phyloP scores from a whole-genome alignment of 441 rosid species.

The Viola pubescens region DNA sequence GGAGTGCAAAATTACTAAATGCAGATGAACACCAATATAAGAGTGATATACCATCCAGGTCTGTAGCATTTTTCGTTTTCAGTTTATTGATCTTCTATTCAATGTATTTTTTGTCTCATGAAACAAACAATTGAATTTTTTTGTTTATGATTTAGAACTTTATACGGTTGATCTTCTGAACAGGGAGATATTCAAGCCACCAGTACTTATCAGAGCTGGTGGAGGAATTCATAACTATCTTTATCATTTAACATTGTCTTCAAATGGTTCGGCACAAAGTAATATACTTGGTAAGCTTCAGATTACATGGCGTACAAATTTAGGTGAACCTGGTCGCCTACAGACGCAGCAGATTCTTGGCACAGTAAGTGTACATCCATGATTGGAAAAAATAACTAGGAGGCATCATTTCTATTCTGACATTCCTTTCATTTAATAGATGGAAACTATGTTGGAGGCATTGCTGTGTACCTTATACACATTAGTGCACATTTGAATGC shows the following conservation, averaged over 20 bases:
- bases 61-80: slow-evolving; percentile 4
- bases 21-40: slow-evolving; percentile 41
- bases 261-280: slow-evolving; percentile 42
- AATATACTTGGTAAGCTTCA: slow-evolving; percentile 91
- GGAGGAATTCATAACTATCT: slow-evolving; percentile 90
- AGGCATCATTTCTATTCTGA: slow-evolving; percentile 2
- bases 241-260: slow-evolving; percentile 49
- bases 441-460: background rate
- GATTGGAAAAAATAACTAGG: background rate
- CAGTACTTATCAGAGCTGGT: slow-evolving; percentile 76
- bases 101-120: slow-evolving; percentile 6
- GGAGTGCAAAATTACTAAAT: slow-evolving; percentile 61
- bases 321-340: slow-evolving; percentile 96
- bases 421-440: background rate
- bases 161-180: slow-evolving; percentile 17
- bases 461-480: no score
- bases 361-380: slow-evolving; percentile 43
- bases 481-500: no score
- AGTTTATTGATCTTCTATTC: no score
- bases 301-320: slow-evolving; percentile 93
- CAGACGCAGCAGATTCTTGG: slow-evolving; percentile 97
- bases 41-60: slow-evolving; percentile 41
- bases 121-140: background rate
- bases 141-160: slow-evolving; percentile 2
- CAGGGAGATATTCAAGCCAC: slow-evolving; percentile 64